phyloP scores from a whole-genome alignment of 768 basidiomycete species.

The Ephemerocybe angulata region DNA sequence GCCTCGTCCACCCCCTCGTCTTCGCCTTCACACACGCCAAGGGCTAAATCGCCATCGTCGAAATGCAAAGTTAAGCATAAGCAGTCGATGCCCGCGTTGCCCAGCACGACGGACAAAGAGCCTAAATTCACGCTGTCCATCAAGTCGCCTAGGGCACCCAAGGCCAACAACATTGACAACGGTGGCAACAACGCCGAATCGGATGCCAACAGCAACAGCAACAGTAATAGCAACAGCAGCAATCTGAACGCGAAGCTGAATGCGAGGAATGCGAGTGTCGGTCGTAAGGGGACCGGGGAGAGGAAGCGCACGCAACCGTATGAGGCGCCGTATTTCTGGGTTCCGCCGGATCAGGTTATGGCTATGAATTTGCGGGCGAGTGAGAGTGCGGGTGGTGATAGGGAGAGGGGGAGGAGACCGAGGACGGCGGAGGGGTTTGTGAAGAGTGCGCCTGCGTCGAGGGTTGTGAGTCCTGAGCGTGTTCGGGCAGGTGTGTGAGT shows the following conservation, averaged over 20 bases:
- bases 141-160: neutral
- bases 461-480: neutral
- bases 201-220: no score
- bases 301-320: constrained; percentile 52
- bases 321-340: constrained; percentile 60
- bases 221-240: no score
- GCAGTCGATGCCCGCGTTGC: no score
- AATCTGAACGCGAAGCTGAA: no score
- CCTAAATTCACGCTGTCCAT: neutral
- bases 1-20: neutral
- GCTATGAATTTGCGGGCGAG: neutral
- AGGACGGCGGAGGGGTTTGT: neutral
- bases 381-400: no score
- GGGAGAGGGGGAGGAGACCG: neutral
- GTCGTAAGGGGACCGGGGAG: neutral
- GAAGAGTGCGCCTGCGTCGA: neutral
- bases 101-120: neutral
- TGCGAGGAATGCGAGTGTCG: no score
- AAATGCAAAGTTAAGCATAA: neutral
- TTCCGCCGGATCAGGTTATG: constrained; percentile 35
- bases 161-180: neutral
- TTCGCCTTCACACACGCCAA: neutral
- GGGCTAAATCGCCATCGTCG: neutral
- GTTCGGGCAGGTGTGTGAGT: no score
- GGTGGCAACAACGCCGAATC: no score